phyloP scores from a whole-genome alignment of 805 yeast species.

The Candida broadrunensis region DNA sequence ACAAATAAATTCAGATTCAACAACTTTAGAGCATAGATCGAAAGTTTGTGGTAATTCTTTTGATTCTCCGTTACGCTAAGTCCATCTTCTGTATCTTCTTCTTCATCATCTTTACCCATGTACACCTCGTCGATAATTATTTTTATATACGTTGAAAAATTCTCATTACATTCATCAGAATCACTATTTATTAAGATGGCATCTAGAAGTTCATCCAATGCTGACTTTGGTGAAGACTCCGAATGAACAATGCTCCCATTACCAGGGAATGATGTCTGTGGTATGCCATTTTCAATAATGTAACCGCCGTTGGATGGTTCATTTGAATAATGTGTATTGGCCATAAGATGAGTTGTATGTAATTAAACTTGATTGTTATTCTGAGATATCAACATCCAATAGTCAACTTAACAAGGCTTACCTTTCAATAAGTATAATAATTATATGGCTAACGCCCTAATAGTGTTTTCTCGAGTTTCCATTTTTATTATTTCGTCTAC shows the following conservation, averaged over 20 bases:
- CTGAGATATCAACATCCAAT: too few species aligned
- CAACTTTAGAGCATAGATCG: conserved; percentile 31
- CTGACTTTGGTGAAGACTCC: conserved; percentile 1
- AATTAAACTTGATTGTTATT: too few species aligned
- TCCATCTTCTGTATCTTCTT: conserved; percentile 3
- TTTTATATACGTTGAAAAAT: conserved; percentile 32
- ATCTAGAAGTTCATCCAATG: conserved; percentile 7
- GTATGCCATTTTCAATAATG: neutral
- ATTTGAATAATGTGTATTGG: conserved; percentile 2
- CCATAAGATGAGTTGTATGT: neutral
- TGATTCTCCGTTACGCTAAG: conserved; percentile 1
- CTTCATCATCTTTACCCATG: conserved; percentile 8
- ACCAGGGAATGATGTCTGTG: conserved; percentile 1
- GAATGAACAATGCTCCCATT: neutral
- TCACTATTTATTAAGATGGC: conserved; percentile 32
- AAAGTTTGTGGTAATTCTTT: conserved; percentile 27
- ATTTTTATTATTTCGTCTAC: too few species aligned
- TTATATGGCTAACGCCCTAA: too few species aligned
- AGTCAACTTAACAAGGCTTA: too few species aligned
- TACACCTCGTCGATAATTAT: conserved; percentile 29
- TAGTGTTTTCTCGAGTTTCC: too few species aligned
- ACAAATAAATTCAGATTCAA: conserved; percentile 36
- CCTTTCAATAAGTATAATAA: too few species aligned
- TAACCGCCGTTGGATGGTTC: neutral
- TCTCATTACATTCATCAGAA: conserved; percentile 36